These are phyloP conservation scores for Sphaerulina musiva DNA, from an alignment of 2,329 filamentous ascomycete species.

Conservation along the genomic window DNA sequence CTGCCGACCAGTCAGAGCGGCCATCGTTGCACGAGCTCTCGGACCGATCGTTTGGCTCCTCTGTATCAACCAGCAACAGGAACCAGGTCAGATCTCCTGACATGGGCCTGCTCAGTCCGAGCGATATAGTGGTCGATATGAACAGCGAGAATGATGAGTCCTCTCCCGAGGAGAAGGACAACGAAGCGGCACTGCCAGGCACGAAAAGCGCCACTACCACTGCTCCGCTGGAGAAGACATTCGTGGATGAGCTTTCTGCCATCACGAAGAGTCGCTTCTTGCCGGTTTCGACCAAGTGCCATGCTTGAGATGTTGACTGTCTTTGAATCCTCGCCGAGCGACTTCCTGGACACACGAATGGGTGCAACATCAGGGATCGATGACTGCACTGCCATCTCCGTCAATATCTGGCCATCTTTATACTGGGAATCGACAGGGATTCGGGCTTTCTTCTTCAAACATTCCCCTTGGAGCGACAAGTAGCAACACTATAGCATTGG, in stretches of 20 bases:
- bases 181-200: slow-evolving; percentile 28
- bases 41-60: slow-evolving; percentile 21
- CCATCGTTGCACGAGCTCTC: slow-evolving; percentile 25
- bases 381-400: no score
- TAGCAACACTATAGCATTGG: no score
- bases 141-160: slow-evolving; percentile 28
- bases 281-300: slow-evolving; percentile 12
- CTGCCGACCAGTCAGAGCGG: slow-evolving; percentile 12
- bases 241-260: slow-evolving; percentile 36
- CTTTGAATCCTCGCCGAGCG: no score
- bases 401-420: no score
- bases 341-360: neutral
- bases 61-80: slow-evolving; percentile 13
- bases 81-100: slow-evolving; percentile 22
- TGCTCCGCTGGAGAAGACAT: slow-evolving; percentile 37
- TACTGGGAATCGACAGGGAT: no score
- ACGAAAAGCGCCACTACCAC: slow-evolving; percentile 26
- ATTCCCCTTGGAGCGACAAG: no score
- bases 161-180: slow-evolving; percentile 14
- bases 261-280: slow-evolving; percentile 29
- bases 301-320: neutral
- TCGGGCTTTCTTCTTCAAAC: no score
- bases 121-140: slow-evolving; percentile 32
- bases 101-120: slow-evolving; percentile 33
- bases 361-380: neutral